phyloP scores from a whole-genome alignment of 805 yeast species.

The Yamadazyma tumulicola region DNA sequence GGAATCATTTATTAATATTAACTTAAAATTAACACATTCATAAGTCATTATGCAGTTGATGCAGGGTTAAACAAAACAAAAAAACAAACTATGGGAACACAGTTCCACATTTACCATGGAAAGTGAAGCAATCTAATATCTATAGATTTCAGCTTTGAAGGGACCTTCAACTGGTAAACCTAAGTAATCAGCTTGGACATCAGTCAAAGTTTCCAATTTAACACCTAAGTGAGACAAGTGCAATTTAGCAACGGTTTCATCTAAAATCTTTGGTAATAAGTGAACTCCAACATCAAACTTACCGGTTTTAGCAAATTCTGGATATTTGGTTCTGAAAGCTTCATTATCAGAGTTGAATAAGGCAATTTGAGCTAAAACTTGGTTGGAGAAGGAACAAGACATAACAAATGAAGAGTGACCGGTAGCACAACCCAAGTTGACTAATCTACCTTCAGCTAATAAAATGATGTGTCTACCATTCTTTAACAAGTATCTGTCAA shows the following conservation, averaged over 20 bases:
- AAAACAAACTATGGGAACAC: slow-evolving; percentile 18
- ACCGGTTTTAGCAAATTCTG: slow-evolving; percentile 91
- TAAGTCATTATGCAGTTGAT: slow-evolving; percentile 43
- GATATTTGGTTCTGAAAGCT: slow-evolving; percentile 72
- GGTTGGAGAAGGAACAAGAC: slow-evolving; percentile 99
- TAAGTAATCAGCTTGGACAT: slow-evolving; percentile 89
- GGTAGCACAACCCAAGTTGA: slow-evolving; percentile 99
- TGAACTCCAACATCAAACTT: slow-evolving; percentile 91
- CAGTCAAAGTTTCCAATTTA: slow-evolving; percentile 70
- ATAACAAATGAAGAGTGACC: slow-evolving; percentile 99
- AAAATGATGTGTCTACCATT: slow-evolving; percentile 91
- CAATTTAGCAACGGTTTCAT: slow-evolving; percentile 96
- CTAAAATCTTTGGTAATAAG: slow-evolving; percentile 95
- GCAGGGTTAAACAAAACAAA: slow-evolving; percentile 27
- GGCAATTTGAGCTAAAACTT: slow-evolving; percentile 98
- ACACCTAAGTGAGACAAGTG: slow-evolving; percentile 95
- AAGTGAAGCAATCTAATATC: slow-evolving; percentile 57
- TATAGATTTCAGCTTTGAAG: slow-evolving; percentile 96
- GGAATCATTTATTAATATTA: slow-evolving; percentile 15
- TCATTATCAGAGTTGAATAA: slow-evolving; percentile 84
- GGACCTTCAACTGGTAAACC: slow-evolving; percentile 93
- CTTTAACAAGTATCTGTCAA: slow-evolving; percentile 90
- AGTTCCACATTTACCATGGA: background rate
- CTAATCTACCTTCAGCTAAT: slow-evolving; percentile 98
- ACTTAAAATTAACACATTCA: slow-evolving; percentile 19